Evolutionary conservation across 208 protist genomes (phyloP).

Genomic region (Crithidia brevicula): DNA sequence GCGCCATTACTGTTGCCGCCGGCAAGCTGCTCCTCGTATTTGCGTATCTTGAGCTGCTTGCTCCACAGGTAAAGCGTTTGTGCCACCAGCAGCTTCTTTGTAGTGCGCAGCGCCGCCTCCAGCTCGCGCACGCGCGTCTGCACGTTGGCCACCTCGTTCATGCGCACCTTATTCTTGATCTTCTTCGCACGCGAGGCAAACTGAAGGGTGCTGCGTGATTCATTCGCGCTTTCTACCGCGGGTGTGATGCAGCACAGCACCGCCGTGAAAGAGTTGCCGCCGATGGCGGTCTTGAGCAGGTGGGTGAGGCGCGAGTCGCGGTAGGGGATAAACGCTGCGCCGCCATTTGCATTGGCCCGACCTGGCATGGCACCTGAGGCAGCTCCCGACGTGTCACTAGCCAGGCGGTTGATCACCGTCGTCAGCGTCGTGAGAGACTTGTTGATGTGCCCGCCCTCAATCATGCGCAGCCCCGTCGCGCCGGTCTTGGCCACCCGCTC

Average conservation of each 20-base stretch:
- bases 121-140: conserved; percentile 56
- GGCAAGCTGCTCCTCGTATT: conserved; percentile 32
- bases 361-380: conserved; percentile 22
- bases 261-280: conserved; percentile 96
- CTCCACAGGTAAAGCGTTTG: conserved; percentile 82
- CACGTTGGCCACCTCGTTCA: conserved; percentile 70
- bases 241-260: conserved; percentile 84
- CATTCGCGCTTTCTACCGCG: conserved; percentile 59
- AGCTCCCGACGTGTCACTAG: conserved; percentile 8
- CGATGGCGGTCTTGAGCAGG: conserved; percentile 91
- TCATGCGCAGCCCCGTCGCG: conserved; percentile 89
- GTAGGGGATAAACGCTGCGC: conserved; percentile 84
- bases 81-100: conserved; percentile 47
- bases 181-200: conserved; percentile 73
- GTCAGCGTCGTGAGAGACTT: conserved; percentile 82
- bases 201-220: conserved; percentile 83
- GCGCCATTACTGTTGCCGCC: background rate
- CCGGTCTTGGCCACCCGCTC: conserved; percentile 94
- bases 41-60: conserved; percentile 47
- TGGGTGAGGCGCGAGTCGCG: conserved; percentile 94
- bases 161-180: conserved; percentile 63
- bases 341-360: background rate
- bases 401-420: conserved; percentile 78
- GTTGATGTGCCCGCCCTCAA: conserved; percentile 94
- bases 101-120: conserved; percentile 44